Conservation (phyloP, 768 basidiomycete species). For the Trametes cubensis region DNA sequence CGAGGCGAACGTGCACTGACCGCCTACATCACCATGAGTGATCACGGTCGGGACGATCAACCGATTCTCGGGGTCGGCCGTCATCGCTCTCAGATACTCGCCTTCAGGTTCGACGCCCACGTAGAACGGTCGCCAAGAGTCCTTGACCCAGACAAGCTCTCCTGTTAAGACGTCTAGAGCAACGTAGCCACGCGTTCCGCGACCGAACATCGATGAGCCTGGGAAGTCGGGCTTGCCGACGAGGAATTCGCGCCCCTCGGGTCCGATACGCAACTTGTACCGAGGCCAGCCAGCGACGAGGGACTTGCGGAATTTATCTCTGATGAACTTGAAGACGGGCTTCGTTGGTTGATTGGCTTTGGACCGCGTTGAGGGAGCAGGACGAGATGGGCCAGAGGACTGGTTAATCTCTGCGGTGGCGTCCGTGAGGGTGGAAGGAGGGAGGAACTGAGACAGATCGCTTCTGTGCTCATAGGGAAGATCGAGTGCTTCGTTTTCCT, state of each 20-base stretch:
- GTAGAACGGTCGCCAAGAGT: too few relatives aligned
- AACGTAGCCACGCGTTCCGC: slow-evolving; percentile 19
- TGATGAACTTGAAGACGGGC: slow-evolving; percentile 2
- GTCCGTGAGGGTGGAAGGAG: too few relatives aligned
- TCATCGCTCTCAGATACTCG: too few relatives aligned
- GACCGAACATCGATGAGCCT: slow-evolving; percentile 12
- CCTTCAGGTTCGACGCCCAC: too few relatives aligned
- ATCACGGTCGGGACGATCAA: not conserved
- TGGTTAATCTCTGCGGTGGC: too few relatives aligned
- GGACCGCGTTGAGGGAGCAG: too few relatives aligned
- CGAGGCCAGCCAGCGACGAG: slow-evolving; percentile 4
- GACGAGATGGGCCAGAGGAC: too few relatives aligned
- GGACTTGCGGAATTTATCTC: not conserved
- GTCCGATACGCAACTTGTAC: slow-evolving; percentile 7
- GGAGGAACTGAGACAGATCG: too few relatives aligned
- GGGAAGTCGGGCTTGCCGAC: slow-evolving; percentile 10
- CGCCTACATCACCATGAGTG: not conserved
- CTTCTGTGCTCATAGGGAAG: not conserved
- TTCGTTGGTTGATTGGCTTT: too few relatives aligned
- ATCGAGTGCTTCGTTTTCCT: not conserved
- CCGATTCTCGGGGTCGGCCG: not conserved
- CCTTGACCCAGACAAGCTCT: slow-evolving; percentile 22
- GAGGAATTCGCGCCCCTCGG: not conserved
- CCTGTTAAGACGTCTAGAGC: slow-evolving; percentile 6
- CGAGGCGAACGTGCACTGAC: too few relatives aligned